A percentile compares a stretch with the other conserved stretches of the same genome.
Conservation (phyloP, 139 green algal genomes). For the Chlamydomonas sp. region DNA sequence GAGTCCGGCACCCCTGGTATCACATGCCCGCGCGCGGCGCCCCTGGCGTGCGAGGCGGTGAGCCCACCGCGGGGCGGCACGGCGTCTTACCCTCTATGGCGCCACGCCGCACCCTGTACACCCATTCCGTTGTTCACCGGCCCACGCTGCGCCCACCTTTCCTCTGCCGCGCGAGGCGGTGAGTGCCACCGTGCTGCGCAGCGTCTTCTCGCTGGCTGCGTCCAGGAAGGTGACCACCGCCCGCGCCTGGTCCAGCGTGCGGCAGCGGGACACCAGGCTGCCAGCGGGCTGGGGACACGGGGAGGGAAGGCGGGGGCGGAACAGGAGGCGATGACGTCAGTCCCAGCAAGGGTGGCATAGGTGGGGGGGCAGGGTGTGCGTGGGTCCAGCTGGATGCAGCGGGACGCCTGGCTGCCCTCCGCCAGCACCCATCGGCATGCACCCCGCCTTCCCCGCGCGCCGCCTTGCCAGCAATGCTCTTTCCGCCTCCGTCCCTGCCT, state of each 20-base stretch:
- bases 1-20: too few relatives aligned
- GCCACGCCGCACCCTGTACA: background rate
- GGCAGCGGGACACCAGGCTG: conserved; percentile 57
- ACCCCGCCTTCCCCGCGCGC: too few relatives aligned
- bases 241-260: conserved; percentile 82
- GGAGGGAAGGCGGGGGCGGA: background rate
- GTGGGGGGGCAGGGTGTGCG: background rate
- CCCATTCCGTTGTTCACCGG: background rate
- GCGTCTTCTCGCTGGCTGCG: conserved; percentile 95
- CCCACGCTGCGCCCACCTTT: conserved; percentile 69
- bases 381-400: conserved; percentile 9
- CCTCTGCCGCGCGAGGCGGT: conserved; percentile 92
- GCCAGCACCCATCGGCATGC: too few relatives aligned
- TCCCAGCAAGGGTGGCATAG: background rate
- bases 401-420: too few relatives aligned
- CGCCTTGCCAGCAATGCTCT: too few relatives aligned
- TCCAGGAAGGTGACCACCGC: conserved; percentile 97
- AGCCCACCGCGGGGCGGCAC: too few relatives aligned
- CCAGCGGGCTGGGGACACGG: conserved; percentile 40
- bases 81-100: background rate
- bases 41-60: background rate
- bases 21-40: background rate
- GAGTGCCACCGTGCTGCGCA: conserved; percentile 94
- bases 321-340: background rate
- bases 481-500: too few relatives aligned